Base-by-base conservation (phyloP, 495 filamentous ascomycete species). In the Tirmania nivea region DNA sequence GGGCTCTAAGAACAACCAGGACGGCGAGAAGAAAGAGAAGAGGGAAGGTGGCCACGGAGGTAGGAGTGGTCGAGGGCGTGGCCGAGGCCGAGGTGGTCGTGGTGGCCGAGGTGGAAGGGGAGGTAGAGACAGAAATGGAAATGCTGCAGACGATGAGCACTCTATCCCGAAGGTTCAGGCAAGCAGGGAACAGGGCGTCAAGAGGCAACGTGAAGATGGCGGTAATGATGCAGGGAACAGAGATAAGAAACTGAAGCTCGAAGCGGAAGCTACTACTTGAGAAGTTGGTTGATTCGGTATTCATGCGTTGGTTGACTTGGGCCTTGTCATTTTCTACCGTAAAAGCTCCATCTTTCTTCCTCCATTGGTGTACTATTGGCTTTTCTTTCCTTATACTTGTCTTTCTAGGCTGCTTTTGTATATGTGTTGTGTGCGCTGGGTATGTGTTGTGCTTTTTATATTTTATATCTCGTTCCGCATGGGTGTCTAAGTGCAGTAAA, bases 41-140 rank as follows among this genome's bases (percentile, higher is more conserved):
- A 72, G 80, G 16, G 73, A 77, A 9, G 70, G 83, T 21, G 80
- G 83, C 58, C 75, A 77, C 59, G 75, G 66, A 25, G 56, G 62
- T 7, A 58, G 65, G 21, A 65, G 71, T 54, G 66, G 67, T 16
- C 68, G 73, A 12, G 67, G 66, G n/a, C 60, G 67, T 31, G 61
- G 67, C n/a, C 63, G 69, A 14, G 59, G 70, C 10, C 58, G 54
- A 17, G 42, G 69, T n/a, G 68, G 70, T 21, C 68, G 70, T 37
- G 69, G 68, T 48, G 60, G 67, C 37, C 54, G 69, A 54, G 64
- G 67, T 14, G 58, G 69, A 8, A 60, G 69, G 37, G 60, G 65
- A 35, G 60, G 64, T 34, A 59, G 58, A 16, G 65, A 70, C 35
- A 59, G 63, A 53, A 62, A 69, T 45, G 53, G 55, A 37, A 61